phyloP scores from a whole-genome alignment of 495 filamentous ascomycete species.

The Lineolata rhizophorae region DNA sequence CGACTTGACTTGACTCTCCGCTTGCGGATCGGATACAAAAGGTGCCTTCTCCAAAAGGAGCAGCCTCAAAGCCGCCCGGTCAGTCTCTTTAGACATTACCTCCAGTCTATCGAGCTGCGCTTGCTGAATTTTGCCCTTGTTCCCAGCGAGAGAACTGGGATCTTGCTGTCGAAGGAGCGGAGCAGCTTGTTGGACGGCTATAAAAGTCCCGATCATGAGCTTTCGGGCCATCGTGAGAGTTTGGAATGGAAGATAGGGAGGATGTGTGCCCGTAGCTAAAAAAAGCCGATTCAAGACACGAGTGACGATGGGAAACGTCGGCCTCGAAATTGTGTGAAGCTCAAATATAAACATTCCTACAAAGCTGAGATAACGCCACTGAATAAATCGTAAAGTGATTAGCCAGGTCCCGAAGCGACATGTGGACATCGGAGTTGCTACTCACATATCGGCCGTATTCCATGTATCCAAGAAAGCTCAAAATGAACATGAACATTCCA shows the following conservation, averaged over 20 bases:
- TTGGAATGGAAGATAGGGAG: conserved; percentile 75
- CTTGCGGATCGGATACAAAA: conserved; percentile 49
- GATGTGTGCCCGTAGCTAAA: conserved; percentile 23
- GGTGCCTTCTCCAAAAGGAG: conserved; percentile 61
- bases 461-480: conserved; percentile 59
- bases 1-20: conserved; percentile 19
- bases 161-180: conserved; percentile 28
- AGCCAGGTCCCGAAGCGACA: not conserved
- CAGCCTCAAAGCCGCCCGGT: conserved; percentile 44
- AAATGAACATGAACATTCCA: conserved; percentile 36
- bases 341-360: conserved; percentile 50
- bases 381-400: conserved; percentile 2
- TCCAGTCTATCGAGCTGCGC: conserved; percentile 37
- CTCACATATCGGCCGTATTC: conserved; percentile 52
- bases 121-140: conserved; percentile 12
- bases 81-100: conserved; percentile 27
- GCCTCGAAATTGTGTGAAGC: conserved; percentile 46
- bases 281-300: conserved; percentile 42
- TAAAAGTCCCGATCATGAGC: conserved; percentile 56
- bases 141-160: conserved; percentile 7
- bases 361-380: conserved; percentile 77
- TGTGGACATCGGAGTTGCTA: not conserved
- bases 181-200: conserved; percentile 71
- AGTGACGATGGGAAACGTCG: conserved; percentile 29
- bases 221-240: conserved; percentile 56